Percentiles rank a stretch among this genome's conserved stretches.
These are phyloP conservation scores for Pestalotiopsis sp. DNA, from an alignment of 2,329 filamentous ascomycete species.

Conservation along the genomic window DNA sequence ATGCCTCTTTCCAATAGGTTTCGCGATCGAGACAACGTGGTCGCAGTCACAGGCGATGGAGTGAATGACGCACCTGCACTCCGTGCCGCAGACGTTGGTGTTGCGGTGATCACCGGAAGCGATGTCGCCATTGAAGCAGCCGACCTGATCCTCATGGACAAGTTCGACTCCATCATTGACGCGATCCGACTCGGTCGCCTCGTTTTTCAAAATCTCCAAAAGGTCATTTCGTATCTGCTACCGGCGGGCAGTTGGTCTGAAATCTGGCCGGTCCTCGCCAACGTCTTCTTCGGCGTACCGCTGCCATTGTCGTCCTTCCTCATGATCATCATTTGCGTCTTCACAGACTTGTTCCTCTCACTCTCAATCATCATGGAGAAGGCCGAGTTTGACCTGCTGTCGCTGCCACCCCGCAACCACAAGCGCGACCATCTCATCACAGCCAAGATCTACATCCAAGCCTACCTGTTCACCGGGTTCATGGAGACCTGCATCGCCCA, in stretches of 20 bases:
- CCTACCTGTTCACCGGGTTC: constrained; percentile 54
- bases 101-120: constrained; percentile 69
- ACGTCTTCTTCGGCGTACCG: constrained; percentile 58
- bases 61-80: constrained; percentile 69
- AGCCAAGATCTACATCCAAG: constrained; percentile 44
- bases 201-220: constrained; percentile 50
- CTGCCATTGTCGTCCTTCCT: constrained; percentile 53
- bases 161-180: constrained; percentile 67
- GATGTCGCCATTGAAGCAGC: constrained; percentile 71
- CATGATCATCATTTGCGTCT: constrained; percentile 62
- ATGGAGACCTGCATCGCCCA: constrained; percentile 54
- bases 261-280: constrained; percentile 59
- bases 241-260: constrained; percentile 58
- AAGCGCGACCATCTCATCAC: constrained; percentile 49
- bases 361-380: constrained; percentile 57
- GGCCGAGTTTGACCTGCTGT: constrained; percentile 55
- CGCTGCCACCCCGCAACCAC: constrained; percentile 51
- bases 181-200: constrained; percentile 69
- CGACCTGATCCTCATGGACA: constrained; percentile 69
- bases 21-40: constrained; percentile 63
- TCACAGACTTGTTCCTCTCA: constrained; percentile 55
- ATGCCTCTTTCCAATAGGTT: constrained; percentile 33
- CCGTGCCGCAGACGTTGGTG: constrained; percentile 67
- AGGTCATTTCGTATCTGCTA: constrained; percentile 46
- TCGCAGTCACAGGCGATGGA: constrained; percentile 67